Evolutionary conservation across 768 basidiomycete species (phyloP).

Genomic region (Kwoniella pini): DNA sequence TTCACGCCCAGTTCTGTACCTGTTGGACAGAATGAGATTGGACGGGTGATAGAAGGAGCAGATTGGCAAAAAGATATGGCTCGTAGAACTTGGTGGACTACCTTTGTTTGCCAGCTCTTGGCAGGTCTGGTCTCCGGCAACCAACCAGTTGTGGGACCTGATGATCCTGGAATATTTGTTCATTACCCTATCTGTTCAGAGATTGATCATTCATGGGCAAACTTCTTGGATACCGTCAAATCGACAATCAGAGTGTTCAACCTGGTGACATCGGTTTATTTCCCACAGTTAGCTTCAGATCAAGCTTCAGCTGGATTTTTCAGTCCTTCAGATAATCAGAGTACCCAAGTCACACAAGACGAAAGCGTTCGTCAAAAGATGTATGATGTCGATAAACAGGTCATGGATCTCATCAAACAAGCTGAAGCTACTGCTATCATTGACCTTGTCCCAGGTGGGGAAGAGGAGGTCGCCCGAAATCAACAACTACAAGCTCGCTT

Average conservation of each 20-base stretch:
- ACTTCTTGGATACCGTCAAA: constrained; percentile 44
- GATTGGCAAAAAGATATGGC: constrained; percentile 51
- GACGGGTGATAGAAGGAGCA: constrained; percentile 39
- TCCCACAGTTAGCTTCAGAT: constrained; percentile 9
- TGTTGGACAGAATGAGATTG: constrained; percentile 3
- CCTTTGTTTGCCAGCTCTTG: constrained; percentile 40
- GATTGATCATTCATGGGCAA: constrained; percentile 45
- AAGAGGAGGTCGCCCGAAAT: constrained; percentile 53
- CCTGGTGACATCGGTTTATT: constrained; percentile 47
- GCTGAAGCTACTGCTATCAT: constrained; percentile 46
- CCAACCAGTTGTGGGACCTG: constrained; percentile 39
- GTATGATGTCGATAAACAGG: constrained; percentile 37
- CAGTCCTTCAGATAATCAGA: not conserved
- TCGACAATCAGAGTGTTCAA: constrained; percentile 41
- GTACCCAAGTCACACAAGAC: not conserved
- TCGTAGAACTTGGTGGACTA: constrained; percentile 51
- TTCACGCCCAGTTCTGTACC: constrained; percentile 5
- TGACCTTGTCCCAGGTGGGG: constrained; percentile 50
- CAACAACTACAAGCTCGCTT: constrained; percentile 50
- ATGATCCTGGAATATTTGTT: constrained; percentile 45
- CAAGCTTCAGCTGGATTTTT: not conserved
- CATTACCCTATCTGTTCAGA: constrained; percentile 48
- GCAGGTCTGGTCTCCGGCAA: constrained; percentile 42
- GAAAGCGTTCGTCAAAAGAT: constrained; percentile 22
- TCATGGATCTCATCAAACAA: constrained; percentile 45